Conservation (phyloP, 805 yeast species). For the Danielia reshetovae region DNA sequence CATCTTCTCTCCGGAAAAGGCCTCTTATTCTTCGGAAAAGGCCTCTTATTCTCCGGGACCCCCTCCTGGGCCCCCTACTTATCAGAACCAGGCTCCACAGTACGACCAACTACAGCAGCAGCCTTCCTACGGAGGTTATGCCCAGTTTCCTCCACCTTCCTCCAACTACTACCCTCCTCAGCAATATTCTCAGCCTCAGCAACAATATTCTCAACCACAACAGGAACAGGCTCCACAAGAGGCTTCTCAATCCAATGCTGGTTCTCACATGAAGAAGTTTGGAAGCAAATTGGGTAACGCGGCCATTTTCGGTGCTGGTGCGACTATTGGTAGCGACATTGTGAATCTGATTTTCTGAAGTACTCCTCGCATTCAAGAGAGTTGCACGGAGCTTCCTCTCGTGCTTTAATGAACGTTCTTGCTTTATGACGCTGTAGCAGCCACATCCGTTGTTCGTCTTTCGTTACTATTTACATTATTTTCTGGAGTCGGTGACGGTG, state of each 20-base stretch:
- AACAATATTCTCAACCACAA: constrained; percentile 19
- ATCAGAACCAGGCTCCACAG: neutral
- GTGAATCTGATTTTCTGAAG: constrained; percentile 65
- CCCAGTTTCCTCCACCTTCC: constrained; percentile 51
- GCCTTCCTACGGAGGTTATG: constrained; percentile 31
- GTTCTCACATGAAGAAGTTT: constrained; percentile 49
- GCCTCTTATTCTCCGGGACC: constrained; percentile 16
- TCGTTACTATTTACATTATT: constrained; percentile 22
- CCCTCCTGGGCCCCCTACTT: constrained; percentile 12
- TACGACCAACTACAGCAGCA: constrained; percentile 20
- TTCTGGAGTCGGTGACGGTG: constrained; percentile 77
- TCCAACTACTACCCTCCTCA: constrained; percentile 42
- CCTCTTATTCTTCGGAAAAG: constrained; percentile 1
- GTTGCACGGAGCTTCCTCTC: too few species aligned
- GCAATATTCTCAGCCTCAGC: constrained; percentile 25
- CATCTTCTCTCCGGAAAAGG: constrained; percentile 1
- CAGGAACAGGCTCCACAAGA: constrained; percentile 22
- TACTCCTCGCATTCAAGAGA: neutral
- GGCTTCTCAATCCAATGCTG: neutral
- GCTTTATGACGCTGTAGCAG: neutral
- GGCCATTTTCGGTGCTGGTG: constrained; percentile 96
- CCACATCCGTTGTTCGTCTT: constrained; percentile 2
- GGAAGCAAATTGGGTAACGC: constrained; percentile 86
- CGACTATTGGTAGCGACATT: constrained; percentile 81
- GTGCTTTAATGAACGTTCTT: too few species aligned